Evolutionary conservation across 805 yeast species (phyloP).

Genomic region (Torulaspora maleeae): DNA sequence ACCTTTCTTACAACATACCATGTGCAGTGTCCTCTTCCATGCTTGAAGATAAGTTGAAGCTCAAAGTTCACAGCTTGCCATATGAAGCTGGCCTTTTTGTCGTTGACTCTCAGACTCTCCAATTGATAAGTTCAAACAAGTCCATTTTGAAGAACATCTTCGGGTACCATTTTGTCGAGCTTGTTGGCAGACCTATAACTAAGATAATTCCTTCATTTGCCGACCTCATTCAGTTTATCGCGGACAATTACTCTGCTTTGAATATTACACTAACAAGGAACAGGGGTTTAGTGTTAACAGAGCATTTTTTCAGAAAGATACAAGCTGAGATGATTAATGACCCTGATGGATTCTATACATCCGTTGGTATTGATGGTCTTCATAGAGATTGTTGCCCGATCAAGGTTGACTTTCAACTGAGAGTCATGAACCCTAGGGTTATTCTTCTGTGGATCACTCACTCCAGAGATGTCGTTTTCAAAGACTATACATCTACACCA

Average conservation of each 20-base stretch:
- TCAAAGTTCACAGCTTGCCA: constrained; percentile 73
- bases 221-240: constrained; percentile 34
- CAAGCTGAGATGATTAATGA: constrained; percentile 43
- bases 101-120: constrained; percentile 46
- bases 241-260: constrained; percentile 38
- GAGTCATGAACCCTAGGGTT: constrained; percentile 57
- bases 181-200: constrained; percentile 48
- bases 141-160: constrained; percentile 75
- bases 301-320: constrained; percentile 78
- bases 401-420: constrained; percentile 71
- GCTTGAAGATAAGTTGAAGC: constrained; percentile 46
- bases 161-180: constrained; percentile 51
- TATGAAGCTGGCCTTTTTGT: constrained; percentile 84
- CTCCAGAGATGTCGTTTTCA: constrained; percentile 47
- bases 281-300: constrained; percentile 78
- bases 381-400: constrained; percentile 67
- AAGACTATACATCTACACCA: constrained; percentile 36
- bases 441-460: constrained; percentile 83
- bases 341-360: constrained; percentile 52
- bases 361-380: constrained; percentile 62
- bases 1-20: constrained; percentile 50
- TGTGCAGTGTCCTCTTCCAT: constrained; percentile 67
- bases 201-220: constrained; percentile 60
- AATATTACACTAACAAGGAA: constrained; percentile 38
- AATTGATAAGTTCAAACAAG: constrained; percentile 67